Evolutionary conservation across 306 rosid genomes (phyloP).

Genomic region (Dalbergia cultrata): DNA sequence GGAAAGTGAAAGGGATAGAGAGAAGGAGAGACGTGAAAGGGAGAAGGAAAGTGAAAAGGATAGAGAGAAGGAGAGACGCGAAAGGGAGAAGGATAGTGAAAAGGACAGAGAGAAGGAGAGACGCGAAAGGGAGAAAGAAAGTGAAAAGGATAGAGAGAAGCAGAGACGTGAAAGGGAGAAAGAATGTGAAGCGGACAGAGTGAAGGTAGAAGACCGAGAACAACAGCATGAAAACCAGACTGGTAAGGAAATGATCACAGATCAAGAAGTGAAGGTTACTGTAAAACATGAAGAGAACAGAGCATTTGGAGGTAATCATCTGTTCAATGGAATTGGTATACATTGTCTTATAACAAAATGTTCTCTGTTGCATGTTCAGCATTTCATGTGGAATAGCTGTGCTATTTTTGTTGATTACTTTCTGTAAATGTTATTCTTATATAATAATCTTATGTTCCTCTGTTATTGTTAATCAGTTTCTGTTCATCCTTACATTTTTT

Average conservation of each 20-base stretch:
- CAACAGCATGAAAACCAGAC: slow-evolving; percentile 50
- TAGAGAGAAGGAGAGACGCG: slow-evolving; percentile 47
- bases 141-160: slow-evolving; percentile 78
- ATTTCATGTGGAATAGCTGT: slow-evolving; percentile 19
- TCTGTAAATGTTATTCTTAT: slow-evolving; percentile 1
- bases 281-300: slow-evolving; percentile 50
- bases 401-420: slow-evolving; percentile 10
- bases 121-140: slow-evolving; percentile 65
- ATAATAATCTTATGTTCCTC: slow-evolving; percentile 15
- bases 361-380: slow-evolving; percentile 38
- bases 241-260: slow-evolving; percentile 41
- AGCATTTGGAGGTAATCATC: slow-evolving; percentile 46
- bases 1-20: slow-evolving; percentile 69
- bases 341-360: slow-evolving; percentile 22
- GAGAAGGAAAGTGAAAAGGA: slow-evolving; percentile 64
- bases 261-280: slow-evolving; percentile 48
- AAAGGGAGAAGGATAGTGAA: slow-evolving; percentile 74
- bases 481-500: slow-evolving; percentile 1
- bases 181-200: slow-evolving; percentile 68
- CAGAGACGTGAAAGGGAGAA: slow-evolving; percentile 75
- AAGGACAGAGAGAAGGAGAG: slow-evolving; percentile 78
- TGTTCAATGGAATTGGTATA: slow-evolving; percentile 20
- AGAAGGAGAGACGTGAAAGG: slow-evolving; percentile 67
- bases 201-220: slow-evolving; percentile 66
- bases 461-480: slow-evolving; percentile 11